Percentiles rank a stretch among this genome's conserved stretches.
phyloP scores from a whole-genome alignment of 495 filamentous ascomycete species.

The Cenococcum geophilum region DNA sequence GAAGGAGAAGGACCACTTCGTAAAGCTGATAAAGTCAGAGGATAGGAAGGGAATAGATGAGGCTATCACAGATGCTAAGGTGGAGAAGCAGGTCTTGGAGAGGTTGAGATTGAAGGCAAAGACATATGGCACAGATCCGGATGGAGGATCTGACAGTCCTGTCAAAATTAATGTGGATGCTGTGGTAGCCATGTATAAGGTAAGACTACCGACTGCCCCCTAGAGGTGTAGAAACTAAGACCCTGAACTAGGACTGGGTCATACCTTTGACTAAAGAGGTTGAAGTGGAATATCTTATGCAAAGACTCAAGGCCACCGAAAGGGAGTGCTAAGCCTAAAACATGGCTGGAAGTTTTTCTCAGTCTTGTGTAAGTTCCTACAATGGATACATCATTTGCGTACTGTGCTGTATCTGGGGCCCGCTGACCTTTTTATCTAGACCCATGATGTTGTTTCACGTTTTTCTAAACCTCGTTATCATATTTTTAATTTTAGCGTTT shows the following conservation, averaged over 20 bases:
- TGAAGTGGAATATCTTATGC: slow-evolving; percentile 96
- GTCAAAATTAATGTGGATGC: slow-evolving; percentile 88
- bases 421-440: too few relatives aligned
- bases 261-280: slow-evolving; percentile 97
- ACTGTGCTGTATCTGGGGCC: too few relatives aligned
- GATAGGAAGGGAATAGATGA: slow-evolving; percentile 76
- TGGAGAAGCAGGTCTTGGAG: slow-evolving; percentile 89
- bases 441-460: too few relatives aligned
- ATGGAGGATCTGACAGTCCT: slow-evolving; percentile 48
- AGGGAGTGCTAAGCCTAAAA: slow-evolving; percentile 45
- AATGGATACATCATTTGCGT: too few relatives aligned
- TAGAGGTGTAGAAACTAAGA: slow-evolving; percentile 1
- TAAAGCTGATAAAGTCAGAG: slow-evolving; percentile 66
- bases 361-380: too few relatives aligned
- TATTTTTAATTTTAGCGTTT: too few relatives aligned
- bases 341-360: too few relatives aligned
- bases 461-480: too few relatives aligned
- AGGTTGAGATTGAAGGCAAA: slow-evolving; percentile 83
- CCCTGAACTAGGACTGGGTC: slow-evolving; percentile 60
- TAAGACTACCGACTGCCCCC: slow-evolving; percentile 31
- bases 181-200: slow-evolving; percentile 89
- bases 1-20: slow-evolving; percentile 73
- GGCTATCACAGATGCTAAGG: slow-evolving; percentile 82
- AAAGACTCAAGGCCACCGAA: slow-evolving; percentile 67
- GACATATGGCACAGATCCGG: slow-evolving; percentile 91